Percentiles rank a stretch among this genome's conserved stretches.
Conservation (phyloP, 1,284 basidiomycete genomes). For the Entoloma clypeatum region DNA sequence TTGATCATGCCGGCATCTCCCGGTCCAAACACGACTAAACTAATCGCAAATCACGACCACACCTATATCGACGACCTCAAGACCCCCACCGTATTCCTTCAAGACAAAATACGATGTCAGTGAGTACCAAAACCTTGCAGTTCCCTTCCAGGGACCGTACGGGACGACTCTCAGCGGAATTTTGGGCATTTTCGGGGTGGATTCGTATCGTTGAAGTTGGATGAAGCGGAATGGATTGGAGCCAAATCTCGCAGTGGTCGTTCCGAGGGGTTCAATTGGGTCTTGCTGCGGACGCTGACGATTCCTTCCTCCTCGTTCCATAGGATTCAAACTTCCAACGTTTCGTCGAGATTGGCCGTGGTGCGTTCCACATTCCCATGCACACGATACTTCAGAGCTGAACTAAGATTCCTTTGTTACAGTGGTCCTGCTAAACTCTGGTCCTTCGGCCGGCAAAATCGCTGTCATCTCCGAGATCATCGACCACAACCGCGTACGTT, state of each 20-base stretch:
- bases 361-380: conserved; percentile 39
- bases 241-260: conserved; percentile 11
- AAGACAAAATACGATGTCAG: conserved; percentile 25
- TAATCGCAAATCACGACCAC: conserved; percentile 17
- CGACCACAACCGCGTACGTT: conserved; percentile 96
- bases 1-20: conserved; percentile 17
- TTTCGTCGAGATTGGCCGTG: conserved; percentile 97
- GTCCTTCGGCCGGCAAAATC: conserved; percentile 84
- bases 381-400: neutral
- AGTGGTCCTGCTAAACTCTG: conserved; percentile 95
- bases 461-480: conserved; percentile 97
- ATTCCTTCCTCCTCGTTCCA: conserved; percentile 1
- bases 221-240: conserved; percentile 22
- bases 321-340: conserved; percentile 89
- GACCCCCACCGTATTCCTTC: conserved; percentile 17
- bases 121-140: conserved; percentile 17
- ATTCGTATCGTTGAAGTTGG: conserved; percentile 19
- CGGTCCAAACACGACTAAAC: conserved; percentile 18
- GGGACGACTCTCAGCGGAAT: conserved; percentile 8
- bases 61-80: conserved; percentile 19
- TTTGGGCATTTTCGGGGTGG: conserved; percentile 25
- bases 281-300: conserved; percentile 3
- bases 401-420: conserved; percentile 8
- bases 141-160: conserved; percentile 8
- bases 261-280: conserved; percentile 9